phyloP scores from a whole-genome alignment of 2,329 filamentous ascomycete species.

The Epichloe aotearoae region DNA sequence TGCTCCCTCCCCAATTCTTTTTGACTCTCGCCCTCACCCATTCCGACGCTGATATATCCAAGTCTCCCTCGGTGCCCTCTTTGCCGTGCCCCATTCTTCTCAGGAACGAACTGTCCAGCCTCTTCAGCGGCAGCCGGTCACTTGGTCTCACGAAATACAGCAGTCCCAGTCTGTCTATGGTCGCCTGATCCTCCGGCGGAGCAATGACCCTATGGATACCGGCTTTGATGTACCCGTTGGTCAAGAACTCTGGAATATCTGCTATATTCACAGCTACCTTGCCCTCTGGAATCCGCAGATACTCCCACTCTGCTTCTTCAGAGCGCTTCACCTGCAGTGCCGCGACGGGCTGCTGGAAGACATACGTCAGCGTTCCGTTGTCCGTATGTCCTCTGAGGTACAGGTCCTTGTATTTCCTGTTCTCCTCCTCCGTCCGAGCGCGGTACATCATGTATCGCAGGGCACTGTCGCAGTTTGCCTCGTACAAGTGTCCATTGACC shows the following conservation, averaged over 20 bases:
- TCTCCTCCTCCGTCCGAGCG: slow-evolving; percentile 30
- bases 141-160: slow-evolving; percentile 5
- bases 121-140: slow-evolving; percentile 2
- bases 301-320: background rate
- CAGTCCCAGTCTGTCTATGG: slow-evolving; percentile 1
- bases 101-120: slow-evolving; percentile 1
- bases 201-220: slow-evolving; percentile 4
- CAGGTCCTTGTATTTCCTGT: slow-evolving; percentile 21
- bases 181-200: slow-evolving; percentile 1
- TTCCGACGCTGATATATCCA: slow-evolving; percentile 3
- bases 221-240: slow-evolving; percentile 2
- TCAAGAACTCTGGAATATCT: slow-evolving; percentile 1
- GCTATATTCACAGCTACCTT: slow-evolving; percentile 4
- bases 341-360: slow-evolving; percentile 44
- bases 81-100: slow-evolving; percentile 1
- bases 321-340: slow-evolving; percentile 33
- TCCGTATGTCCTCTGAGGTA: slow-evolving; percentile 37
- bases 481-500: slow-evolving; percentile 38
- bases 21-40: slow-evolving; percentile 3
- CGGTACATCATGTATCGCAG: slow-evolving; percentile 48
- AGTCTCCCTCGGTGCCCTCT: background rate
- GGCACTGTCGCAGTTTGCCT: slow-evolving; percentile 39
- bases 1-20: slow-evolving; percentile 1
- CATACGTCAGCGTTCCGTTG: slow-evolving; percentile 39
- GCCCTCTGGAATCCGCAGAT: slow-evolving; percentile 2